Percentiles rank a stretch among this genome's conserved stretches.
These are phyloP conservation scores for Boletus patriciae DNA, from an alignment of 768 basidiomycete species.

Conservation along the genomic window DNA sequence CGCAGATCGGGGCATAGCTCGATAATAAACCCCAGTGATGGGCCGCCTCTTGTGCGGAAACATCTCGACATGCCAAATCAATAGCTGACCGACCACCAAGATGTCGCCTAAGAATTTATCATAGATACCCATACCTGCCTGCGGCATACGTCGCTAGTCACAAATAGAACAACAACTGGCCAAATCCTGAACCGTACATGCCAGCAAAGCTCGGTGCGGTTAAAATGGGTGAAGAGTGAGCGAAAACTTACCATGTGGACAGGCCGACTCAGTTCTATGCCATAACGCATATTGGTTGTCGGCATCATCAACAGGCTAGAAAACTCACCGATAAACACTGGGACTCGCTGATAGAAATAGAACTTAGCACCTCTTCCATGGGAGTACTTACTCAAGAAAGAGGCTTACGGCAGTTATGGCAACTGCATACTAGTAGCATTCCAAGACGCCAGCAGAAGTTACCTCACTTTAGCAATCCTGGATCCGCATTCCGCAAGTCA, in stretches of 20 bases:
- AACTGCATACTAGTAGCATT: no score
- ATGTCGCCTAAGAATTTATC: no score
- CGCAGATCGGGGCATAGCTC: no score
- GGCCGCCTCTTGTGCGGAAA: no score
- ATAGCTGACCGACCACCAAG: no score
- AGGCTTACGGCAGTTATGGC: neutral
- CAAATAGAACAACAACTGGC: constrained; percentile 8
- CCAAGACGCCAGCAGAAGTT: no score
- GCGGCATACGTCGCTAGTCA: no score
- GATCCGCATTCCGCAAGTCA: no score
- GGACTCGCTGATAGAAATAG: neutral
- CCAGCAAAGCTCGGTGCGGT: neutral
- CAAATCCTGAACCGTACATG: constrained; percentile 5
- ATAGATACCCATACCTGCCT: no score
- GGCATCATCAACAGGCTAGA: neutral
- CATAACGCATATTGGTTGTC: neutral
- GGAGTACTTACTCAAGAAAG: neutral
- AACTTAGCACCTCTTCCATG: neutral
- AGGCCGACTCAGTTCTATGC: neutral
- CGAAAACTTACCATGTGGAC: neutral
- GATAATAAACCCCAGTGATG: no score
- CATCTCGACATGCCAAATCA: no score
- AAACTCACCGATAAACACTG: constrained; percentile 5
- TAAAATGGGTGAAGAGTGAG: neutral
- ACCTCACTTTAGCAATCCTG: no score